Evolutionary conservation across 768 basidiomycete genomes (phyloP).

Genomic region (Mycena floridula): DNA sequence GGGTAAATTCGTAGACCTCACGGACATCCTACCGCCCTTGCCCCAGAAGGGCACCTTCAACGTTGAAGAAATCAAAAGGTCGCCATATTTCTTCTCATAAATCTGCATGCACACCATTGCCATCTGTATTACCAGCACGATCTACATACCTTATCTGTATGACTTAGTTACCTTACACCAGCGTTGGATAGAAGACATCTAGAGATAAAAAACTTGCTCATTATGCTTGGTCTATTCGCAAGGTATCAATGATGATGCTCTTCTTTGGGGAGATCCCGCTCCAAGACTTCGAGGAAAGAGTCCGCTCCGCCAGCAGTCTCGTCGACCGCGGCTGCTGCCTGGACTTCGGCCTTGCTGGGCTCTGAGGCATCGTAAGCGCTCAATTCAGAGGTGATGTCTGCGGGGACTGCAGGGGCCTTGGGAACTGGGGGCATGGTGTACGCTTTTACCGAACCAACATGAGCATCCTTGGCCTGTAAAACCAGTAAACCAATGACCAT

Average conservation of each 20-base stretch:
- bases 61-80: constrained; percentile 74
- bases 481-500: constrained; percentile 1
- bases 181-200: too few relatives aligned
- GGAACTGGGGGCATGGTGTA: constrained; percentile 75
- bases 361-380: constrained; percentile 80
- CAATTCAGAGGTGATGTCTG: constrained; percentile 85
- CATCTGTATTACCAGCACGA: background rate
- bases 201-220: too few relatives aligned
- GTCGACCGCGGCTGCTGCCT: constrained; percentile 26
- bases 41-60: constrained; percentile 85
- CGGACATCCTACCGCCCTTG: constrained; percentile 71
- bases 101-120: constrained; percentile 5
- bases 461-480: constrained; percentile 79
- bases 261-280: constrained; percentile 69
- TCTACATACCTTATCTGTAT: too few relatives aligned
- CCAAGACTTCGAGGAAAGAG: constrained; percentile 74
- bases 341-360: constrained; percentile 37
- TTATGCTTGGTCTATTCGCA: background rate
- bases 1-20: constrained; percentile 69
- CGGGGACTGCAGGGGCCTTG: constrained; percentile 66
- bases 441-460: constrained; percentile 79
- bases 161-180: too few relatives aligned
- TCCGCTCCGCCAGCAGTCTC: constrained; percentile 56
- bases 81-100: constrained; percentile 93
- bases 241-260: constrained; percentile 27